Evolutionary conservation across 768 basidiomycete genomes (phyloP), one percentile per base, ranked within the genome.

Genomic region (Boletus fagicola): DNA sequence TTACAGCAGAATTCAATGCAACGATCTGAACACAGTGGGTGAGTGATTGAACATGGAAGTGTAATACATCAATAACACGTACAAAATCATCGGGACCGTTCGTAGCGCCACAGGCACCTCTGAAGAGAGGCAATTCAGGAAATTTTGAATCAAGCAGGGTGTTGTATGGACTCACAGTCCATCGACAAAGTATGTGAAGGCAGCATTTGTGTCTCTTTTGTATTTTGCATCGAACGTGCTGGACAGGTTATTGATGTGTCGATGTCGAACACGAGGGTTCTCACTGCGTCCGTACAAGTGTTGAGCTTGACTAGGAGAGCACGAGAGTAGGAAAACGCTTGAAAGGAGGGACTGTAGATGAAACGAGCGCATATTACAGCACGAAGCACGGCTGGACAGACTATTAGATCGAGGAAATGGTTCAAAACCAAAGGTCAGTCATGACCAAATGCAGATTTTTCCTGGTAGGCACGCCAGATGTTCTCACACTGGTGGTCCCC

Each of bases 1-100:
- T 55, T 61, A 80, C 78, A 47, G 64, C 66, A 36, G 70, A 63
- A 51, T 77, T 77, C 44, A 80, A 55, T 13, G 80, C 80, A 20
- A 80, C 78, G 42, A 81, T 75, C 79, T 80, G 60, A 50, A 35
- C 20, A 26, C 30, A 22, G 18, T 46, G 4, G 4, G n/a, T 56
- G 44, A 59, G 45, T 39, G 28, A 49, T 26, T 26, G 8, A 38
- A 36, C 7, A 28, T 20, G 31, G 12, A 38, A 0, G 20, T 2
- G 18, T 18, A 24, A 26, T 15, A 36, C 36, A 33, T 42, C 33
- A 33, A 30, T 36, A 26, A 42, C 42, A 62, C 70, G 20, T 51
- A 74, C 70, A 31, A 62, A 72, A 54, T 73, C 70, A 28, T 30
- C 49, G 42, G 70, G 62, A 44, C 51, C n/a, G 22, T 64, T 70